Conservation (phyloP, 208 protist species). For the Trypanosoma congolense region DNA sequence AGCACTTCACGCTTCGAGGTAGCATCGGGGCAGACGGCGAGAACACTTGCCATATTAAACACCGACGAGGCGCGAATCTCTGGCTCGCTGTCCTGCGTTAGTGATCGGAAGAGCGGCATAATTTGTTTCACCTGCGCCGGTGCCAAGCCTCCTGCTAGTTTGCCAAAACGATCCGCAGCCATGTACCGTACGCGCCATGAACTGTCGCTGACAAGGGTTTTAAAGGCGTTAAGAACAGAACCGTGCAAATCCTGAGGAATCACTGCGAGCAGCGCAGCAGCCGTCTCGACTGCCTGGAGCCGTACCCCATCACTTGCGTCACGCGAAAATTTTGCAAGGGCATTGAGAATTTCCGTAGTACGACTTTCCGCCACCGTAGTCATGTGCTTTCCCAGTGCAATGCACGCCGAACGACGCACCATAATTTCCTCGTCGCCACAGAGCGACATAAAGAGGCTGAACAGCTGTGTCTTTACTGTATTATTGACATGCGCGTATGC, state of each 20-base stretch:
- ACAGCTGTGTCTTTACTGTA: constrained; percentile 51
- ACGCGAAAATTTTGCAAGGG: constrained; percentile 84
- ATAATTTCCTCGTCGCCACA: constrained; percentile 97
- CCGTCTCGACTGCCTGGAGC: constrained; percentile 92
- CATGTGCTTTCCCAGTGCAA: constrained; percentile 85
- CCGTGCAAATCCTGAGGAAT: constrained; percentile 78
- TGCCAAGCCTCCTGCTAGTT: constrained; percentile 51
- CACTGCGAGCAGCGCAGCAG: constrained; percentile 80
- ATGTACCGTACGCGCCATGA: constrained; percentile 98
- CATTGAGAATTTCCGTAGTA: constrained; percentile 84
- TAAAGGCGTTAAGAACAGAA: constrained; percentile 78
- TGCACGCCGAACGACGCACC: constrained; percentile 93
- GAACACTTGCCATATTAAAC: constrained; percentile 70
- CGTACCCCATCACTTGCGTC: constrained; percentile 97
- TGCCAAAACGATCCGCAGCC: constrained; percentile 93
- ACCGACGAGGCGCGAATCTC: constrained; percentile 86
- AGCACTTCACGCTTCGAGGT: constrained; percentile 67
- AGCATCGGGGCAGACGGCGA: constrained; percentile 53
- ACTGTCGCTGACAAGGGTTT: constrained; percentile 80
- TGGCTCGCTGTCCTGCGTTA: constrained; percentile 78
- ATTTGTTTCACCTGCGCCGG: constrained; percentile 62
- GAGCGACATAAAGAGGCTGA: constrained; percentile 69
- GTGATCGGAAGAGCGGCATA: constrained; percentile 62
- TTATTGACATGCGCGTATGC: constrained; percentile 73
- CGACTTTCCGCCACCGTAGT: constrained; percentile 54